Percentiles rank a stretch among this genome's conserved stretches.
Conservation (phyloP, 169 alveolate species). For the Babesia divergens region DNA sequence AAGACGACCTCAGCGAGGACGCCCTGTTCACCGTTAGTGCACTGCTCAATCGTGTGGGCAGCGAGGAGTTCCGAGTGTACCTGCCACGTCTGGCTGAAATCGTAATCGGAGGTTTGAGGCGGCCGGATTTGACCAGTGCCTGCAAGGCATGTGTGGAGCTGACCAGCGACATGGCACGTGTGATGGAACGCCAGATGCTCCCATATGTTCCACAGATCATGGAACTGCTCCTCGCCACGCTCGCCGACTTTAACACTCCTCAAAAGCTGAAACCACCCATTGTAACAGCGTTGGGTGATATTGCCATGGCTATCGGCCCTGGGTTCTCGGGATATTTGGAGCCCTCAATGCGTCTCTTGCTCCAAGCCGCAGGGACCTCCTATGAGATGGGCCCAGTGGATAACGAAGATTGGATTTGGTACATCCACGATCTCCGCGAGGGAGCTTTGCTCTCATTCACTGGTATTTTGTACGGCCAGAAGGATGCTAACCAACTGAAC, state of each 20-base stretch:
- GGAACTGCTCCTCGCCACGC: slow-evolving; percentile 56
- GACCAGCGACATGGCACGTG: slow-evolving; percentile 80
- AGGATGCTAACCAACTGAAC: slow-evolving; percentile 78
- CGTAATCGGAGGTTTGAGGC: slow-evolving; percentile 41
- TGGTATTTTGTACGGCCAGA: slow-evolving; percentile 85
- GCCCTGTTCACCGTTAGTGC: slow-evolving; percentile 82
- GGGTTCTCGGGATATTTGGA: slow-evolving; percentile 74
- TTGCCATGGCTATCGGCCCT: slow-evolving; percentile 85
- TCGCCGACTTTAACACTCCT: slow-evolving; percentile 77
- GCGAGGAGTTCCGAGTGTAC: slow-evolving; percentile 47
- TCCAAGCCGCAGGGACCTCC: slow-evolving; percentile 84
- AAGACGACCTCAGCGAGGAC: slow-evolving; percentile 71
- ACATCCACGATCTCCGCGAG: slow-evolving; percentile 85
- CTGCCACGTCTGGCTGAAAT: slow-evolving; percentile 59
- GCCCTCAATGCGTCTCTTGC: slow-evolving; percentile 76
- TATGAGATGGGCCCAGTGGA: slow-evolving; percentile 84
- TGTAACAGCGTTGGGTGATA: slow-evolving; percentile 85
- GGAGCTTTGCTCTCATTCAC: slow-evolving; percentile 84
- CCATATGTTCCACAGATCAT: slow-evolving; percentile 66
- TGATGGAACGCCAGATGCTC: slow-evolving; percentile 67
- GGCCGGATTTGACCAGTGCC: slow-evolving; percentile 43
- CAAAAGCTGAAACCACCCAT: slow-evolving; percentile 83
- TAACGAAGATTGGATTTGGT: slow-evolving; percentile 88
- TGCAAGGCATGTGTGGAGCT: slow-evolving; percentile 79
- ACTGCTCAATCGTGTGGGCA: slow-evolving; percentile 70